Evolutionary conservation across 148 eudicot genomes (phyloP).

Genomic region (Rhododendron williamsianum): DNA sequence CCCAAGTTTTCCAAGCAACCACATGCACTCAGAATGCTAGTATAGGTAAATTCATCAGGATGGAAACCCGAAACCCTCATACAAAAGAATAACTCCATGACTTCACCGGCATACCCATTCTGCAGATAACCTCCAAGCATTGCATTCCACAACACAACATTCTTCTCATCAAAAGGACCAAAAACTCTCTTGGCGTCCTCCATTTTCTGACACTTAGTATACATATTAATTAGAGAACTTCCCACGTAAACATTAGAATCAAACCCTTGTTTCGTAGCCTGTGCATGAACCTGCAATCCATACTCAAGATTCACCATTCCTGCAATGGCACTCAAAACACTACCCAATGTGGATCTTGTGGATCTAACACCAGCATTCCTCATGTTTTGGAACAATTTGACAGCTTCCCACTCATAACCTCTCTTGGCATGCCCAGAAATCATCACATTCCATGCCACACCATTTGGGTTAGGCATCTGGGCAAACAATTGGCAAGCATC

Average conservation of each 20-base stretch:
- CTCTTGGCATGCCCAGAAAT: slow-evolving; percentile 72
- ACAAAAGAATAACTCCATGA: slow-evolving; percentile 42
- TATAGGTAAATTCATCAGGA: slow-evolving; percentile 80
- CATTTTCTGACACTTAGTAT: slow-evolving; percentile 67
- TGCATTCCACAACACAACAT: slow-evolving; percentile 78
- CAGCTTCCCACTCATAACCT: slow-evolving; percentile 53
- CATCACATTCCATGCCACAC: slow-evolving; percentile 79
- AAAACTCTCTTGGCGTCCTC: slow-evolving; percentile 57
- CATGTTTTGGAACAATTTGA: slow-evolving; percentile 53
- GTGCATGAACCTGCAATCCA: slow-evolving; percentile 72
- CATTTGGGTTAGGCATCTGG: slow-evolving; percentile 54
- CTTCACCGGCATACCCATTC: slow-evolving; percentile 60
- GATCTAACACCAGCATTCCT: slow-evolving; percentile 45
- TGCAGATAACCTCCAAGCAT: slow-evolving; percentile 86
- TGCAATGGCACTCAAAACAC: slow-evolving; percentile 82
- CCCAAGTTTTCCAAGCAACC: slow-evolving; percentile 46
- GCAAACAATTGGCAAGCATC: slow-evolving; percentile 59
- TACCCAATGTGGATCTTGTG: slow-evolving; percentile 78
- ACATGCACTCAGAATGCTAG: slow-evolving; percentile 88
- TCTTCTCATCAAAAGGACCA: slow-evolving; percentile 49
- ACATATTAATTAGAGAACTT: slow-evolving; percentile 81
- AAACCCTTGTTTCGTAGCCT: slow-evolving; percentile 70
- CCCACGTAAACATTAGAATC: slow-evolving; percentile 81
- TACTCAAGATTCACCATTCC: slow-evolving; percentile 38
- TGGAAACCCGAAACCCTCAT: slow-evolving; percentile 51